Conservation (phyloP, 2,329 filamentous ascomycete species). For the Cladosporium halotolerans region DNA sequence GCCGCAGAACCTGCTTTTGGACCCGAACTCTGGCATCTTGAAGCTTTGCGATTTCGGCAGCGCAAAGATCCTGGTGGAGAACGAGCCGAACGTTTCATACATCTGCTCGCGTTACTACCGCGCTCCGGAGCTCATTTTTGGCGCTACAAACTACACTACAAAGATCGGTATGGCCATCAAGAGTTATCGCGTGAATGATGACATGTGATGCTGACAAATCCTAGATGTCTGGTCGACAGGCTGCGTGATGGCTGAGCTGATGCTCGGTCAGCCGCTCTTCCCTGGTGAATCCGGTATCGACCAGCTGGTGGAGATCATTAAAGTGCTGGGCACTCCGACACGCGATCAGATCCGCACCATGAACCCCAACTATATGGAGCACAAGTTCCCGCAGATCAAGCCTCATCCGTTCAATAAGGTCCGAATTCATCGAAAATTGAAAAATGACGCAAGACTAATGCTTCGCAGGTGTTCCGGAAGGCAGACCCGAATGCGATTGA, state of each 20-base stretch:
- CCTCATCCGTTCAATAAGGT: conserved; percentile 97
- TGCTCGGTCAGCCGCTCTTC: conserved; percentile 96
- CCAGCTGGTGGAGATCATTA: conserved; percentile 98
- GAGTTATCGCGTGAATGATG: not conserved
- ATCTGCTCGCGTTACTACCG: conserved; percentile 99
- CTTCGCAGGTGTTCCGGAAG: conserved; percentile 77
- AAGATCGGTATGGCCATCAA: conserved; percentile 76
- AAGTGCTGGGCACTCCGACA: conserved; percentile 92
- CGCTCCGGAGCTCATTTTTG: conserved; percentile 95
- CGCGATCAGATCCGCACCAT: conserved; percentile 98
- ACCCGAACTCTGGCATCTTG: conserved; percentile 82
- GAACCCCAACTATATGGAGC: conserved; percentile 99
- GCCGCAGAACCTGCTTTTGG: conserved; percentile 91
- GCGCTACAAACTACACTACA: conserved; percentile 97
- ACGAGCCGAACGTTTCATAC: conserved; percentile 98
- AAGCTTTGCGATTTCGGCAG: conserved; percentile 99
- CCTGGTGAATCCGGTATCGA: conserved; percentile 98
- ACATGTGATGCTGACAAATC: conserved; percentile 12
- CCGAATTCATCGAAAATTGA: conserved; percentile 8
- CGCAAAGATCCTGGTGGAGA: conserved; percentile 96
- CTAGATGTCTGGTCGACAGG: conserved; percentile 98
- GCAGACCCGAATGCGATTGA: conserved; percentile 90
- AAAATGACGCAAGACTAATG: not conserved
- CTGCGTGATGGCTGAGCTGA: conserved; percentile 98
- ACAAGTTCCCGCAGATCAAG: conserved; percentile 99